Base-by-base conservation (phyloP, 768 basidiomycete species). In the Psilocybe cubensis region DNA sequence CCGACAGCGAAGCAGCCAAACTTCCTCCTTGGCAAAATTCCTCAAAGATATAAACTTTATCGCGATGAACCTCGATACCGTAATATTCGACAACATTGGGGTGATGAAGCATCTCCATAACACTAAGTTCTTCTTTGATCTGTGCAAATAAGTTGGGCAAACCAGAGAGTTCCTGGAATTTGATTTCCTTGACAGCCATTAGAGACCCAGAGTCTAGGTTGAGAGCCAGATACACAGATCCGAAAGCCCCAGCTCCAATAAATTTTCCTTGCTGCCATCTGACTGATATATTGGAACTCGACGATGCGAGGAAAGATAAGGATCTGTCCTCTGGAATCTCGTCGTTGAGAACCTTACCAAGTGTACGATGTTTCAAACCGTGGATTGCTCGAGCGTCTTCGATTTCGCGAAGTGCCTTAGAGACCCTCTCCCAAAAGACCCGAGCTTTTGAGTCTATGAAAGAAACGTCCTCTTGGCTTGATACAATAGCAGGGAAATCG, bases 121-220 rank as follows among this genome's bases (percentile, higher is more conserved):
- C 94, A 63, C 86, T 88, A 54, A 97, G 86, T 74, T 99, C 97
- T 70, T 98, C 95, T 70, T 87, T 90, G 73, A 98, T 97, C 68
- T 96, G 92, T 51, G 91, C 83, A 75, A 94, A 93, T 24, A 98
- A 80, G 60, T 86, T 92, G 3, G 96, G 91, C 50, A 94, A 76
- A 18, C 92, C 93, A 4, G 92, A 87, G 11, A 96, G 77, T 70
- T 98, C 96, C 69, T 96, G 94, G 72, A 96, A 96, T 57, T 94
- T 94, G 71, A 98, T 94, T 76, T 98, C 97, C 76, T 99, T 99
- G 66, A 98, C 97, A 8, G 97, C 97, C 95, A 99, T 98, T 59
- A 98, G 85, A 41, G 91, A 91, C 44, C 96, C 94, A 1, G 92
- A 89, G 68, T 98, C 97, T 54, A 98, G 81, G 70, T 98, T 98